Evolutionary conservation across 2,329 filamentous ascomycete species (phyloP).

Genomic region (Chalara sp.): DNA sequence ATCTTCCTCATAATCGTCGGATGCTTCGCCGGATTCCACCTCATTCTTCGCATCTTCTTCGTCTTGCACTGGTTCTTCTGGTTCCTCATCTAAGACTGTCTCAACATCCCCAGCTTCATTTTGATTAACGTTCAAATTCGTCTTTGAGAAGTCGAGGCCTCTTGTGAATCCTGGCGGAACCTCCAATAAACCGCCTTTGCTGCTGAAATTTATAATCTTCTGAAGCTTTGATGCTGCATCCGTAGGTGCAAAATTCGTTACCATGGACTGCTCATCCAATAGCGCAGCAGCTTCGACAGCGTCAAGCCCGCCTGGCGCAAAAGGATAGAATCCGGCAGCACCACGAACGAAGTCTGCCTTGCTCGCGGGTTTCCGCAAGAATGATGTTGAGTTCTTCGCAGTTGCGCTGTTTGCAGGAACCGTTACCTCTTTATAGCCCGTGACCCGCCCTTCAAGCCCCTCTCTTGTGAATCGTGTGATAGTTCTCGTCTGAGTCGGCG

Average conservation of each 20-base stretch:
- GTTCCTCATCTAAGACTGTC: constrained; percentile 48
- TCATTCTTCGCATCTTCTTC: constrained; percentile 25
- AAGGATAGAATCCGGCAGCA: constrained; percentile 88
- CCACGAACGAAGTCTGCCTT: constrained; percentile 89
- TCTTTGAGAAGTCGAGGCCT: constrained; percentile 66
- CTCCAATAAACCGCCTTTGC: constrained; percentile 71
- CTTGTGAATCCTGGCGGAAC: constrained; percentile 75
- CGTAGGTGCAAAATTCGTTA: constrained; percentile 38
- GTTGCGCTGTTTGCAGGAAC: constrained; percentile 83
- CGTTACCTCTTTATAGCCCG: constrained; percentile 89
- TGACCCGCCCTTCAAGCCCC: constrained; percentile 86
- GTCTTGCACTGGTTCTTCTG: constrained; percentile 25
- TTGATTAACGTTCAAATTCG: constrained; percentile 47
- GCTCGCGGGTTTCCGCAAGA: constrained; percentile 77
- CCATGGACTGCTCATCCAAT: constrained; percentile 67
- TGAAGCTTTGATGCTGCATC: constrained; percentile 56
- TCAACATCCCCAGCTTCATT: constrained; percentile 66
- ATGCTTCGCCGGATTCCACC: constrained; percentile 26
- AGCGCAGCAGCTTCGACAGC: constrained; percentile 79
- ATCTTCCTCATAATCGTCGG: constrained; percentile 41
- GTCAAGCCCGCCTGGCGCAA: constrained; percentile 84
- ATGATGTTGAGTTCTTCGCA: constrained; percentile 90
- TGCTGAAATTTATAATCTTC: constrained; percentile 75
- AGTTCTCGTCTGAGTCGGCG: constrained; percentile 89
- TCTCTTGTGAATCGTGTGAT: constrained; percentile 87